phyloP scores from a whole-genome alignment of 345 rosid genomes.

The Noccaea caerulescens region DNA sequence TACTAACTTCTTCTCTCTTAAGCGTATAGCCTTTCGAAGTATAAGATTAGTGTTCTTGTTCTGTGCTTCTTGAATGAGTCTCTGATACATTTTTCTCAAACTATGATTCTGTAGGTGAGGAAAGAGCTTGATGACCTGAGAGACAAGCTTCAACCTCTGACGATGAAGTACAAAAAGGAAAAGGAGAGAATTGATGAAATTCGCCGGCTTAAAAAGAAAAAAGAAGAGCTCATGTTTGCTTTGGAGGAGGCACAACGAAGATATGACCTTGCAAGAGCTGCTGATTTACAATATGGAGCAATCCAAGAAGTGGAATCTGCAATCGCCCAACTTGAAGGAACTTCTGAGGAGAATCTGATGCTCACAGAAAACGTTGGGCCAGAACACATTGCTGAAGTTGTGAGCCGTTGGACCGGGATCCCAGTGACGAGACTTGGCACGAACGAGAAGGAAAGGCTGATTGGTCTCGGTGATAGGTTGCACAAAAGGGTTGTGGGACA shows the following conservation, averaged over 20 bases:
- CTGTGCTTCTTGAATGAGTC: neutral
- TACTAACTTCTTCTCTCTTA: neutral
- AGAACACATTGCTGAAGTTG: constrained; percentile 92
- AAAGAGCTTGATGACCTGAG: constrained; percentile 91
- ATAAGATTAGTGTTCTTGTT: neutral
- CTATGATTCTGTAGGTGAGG: constrained; percentile 58
- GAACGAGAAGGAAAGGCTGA: constrained; percentile 77
- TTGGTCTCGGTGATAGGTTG: constrained; percentile 79
- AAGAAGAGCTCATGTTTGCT: constrained; percentile 73
- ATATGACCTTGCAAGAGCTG: constrained; percentile 87
- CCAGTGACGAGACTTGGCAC: constrained; percentile 89
- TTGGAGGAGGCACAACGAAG: constrained; percentile 90
- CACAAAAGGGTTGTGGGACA: constrained; percentile 90
- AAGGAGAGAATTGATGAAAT: constrained; percentile 91
- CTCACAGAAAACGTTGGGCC: constrained; percentile 87
- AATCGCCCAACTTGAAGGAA: constrained; percentile 67
- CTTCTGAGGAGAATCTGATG: constrained; percentile 66
- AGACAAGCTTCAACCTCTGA: constrained; percentile 85
- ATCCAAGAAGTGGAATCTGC: constrained; percentile 83
- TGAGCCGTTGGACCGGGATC: constrained; percentile 93
- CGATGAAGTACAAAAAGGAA: constrained; percentile 89
- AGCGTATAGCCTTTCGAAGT: neutral
- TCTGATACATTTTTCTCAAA: neutral
- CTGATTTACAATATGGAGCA: constrained; percentile 84
- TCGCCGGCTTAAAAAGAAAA: constrained; percentile 74